A percentile compares a stretch with the other conserved stretches of the same genome.
phyloP scores from a whole-genome alignment of 2,329 filamentous ascomycete genomes.

The Paraphaeosphaeria sporulosa region DNA sequence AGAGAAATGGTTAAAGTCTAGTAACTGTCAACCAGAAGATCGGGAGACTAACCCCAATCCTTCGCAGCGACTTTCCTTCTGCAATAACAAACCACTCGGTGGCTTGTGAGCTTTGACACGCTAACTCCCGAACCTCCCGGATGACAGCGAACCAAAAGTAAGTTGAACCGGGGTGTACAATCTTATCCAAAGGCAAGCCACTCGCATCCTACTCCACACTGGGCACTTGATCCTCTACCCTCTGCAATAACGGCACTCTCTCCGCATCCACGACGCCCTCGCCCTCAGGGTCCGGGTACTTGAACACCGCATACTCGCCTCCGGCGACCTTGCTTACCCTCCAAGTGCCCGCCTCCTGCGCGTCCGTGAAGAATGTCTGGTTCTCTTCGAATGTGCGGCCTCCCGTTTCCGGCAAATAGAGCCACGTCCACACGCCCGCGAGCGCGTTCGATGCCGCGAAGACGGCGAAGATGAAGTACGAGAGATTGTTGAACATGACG shows the following conservation, averaged over 20 bases:
- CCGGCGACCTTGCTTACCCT: conserved; percentile 60
- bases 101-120: too few species aligned
- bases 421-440: conserved; percentile 63
- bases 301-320: conserved; percentile 59
- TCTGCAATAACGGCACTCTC: conserved; percentile 54
- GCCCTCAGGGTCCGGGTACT: conserved; percentile 48
- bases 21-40: too few species aligned
- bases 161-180: neutral
- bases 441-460: conserved; percentile 64
- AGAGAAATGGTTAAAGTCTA: too few species aligned
- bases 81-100: too few species aligned
- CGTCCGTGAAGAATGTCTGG: conserved; percentile 64
- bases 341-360: conserved; percentile 61
- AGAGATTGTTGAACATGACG: conserved; percentile 66
- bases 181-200: conserved; percentile 3
- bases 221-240: conserved; percentile 54
- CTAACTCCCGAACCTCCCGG: too few species aligned
- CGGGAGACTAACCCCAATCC: too few species aligned
- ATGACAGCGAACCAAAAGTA: too few species aligned
- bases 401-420: conserved; percentile 63
- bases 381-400: conserved; percentile 68
- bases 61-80: too few species aligned
- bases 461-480: conserved; percentile 66
- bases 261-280: conserved; percentile 50
- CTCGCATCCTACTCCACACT: conserved; percentile 25